Base-by-base conservation (phyloP, 305 asterid species). In the Rubia occidens region DNA sequence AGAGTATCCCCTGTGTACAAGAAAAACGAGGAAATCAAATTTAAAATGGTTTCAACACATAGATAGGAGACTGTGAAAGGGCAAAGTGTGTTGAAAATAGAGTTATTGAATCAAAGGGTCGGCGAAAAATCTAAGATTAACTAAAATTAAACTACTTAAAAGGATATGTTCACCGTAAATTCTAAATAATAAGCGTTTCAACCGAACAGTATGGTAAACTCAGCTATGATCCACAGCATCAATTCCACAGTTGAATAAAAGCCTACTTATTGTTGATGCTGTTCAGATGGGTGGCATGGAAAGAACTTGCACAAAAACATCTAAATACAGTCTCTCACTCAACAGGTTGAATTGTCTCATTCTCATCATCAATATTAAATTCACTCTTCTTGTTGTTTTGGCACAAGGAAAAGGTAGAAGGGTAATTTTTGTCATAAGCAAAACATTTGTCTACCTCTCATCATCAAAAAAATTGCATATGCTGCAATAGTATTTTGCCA, bases 401-500 rank as follows among this genome's bases (percentile, higher is more conserved):
- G 47, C 5, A 15, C 5, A 29, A 61, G 7, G 13, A 18, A 32
- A 56, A 62, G 60, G 63, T 9, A 7, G 18, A 6, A 60, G 54
- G 61, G 42, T 18, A 74, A 37, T 10, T 66, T 63, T 53, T 40
- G 17, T 40, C 42, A 40, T 35, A 24, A 7, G 21, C 42, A 62
- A 26, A 15, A 66, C n/a, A 65, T 58, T 59, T 51, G n/a, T 60
- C 35, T 78, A 82, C 86, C 86, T 82, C 71, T 82, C 84, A 44
- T 82, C 84, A 64, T 82, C 86, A 71, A 82, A 82, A 77, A 82
- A 80, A 54, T 82, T 82, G 80, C 86, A 82, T 14, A 78, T 79
- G 62, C 62, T 71, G 68, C 86, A 82, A 62, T 77, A 82, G 77
- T 80, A 82, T 56, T 76, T 82, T 58, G 84, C 82, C 84, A 82